Evolutionary conservation across 116 monocot species (phyloP), one percentile per base, ranked within the genome.

Genomic region (Thalassia testudinum): DNA sequence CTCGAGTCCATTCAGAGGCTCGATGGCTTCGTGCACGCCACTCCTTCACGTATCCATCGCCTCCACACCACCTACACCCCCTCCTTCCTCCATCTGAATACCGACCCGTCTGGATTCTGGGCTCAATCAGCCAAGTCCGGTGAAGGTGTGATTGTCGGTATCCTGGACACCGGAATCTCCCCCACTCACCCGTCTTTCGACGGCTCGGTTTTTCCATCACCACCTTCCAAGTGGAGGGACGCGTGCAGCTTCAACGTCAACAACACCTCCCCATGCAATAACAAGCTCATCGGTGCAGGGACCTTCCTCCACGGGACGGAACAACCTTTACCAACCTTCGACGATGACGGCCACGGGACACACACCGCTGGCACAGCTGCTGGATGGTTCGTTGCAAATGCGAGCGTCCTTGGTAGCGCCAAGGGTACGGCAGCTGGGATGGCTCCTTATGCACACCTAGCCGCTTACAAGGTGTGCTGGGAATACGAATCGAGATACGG

Each of bases 1-100:
- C 5, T 62, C 12, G 26, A 49, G 20, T 24, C 49, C 19, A 11
- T 68, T 44, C 18, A 44, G 16, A 14, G 19, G 12, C 54, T 24
- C 19, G 50, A 48, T 3, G 76, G 77, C 0, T 72, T 72, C 43
- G 21, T 81, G 0, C 66, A 45, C 7, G 62, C 76, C 14, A 47
- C 20, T 17, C 63, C 50, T 0, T 50, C 55, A 24, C 12, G 25
- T 11, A 23, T 29, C 7, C 23, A 49, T 13, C 24, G 43, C 0
- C 68, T 68, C 12, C 58, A 40, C 24, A 83, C 83, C 42, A 83
- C 83, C 10, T 44, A 75, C 62, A 72, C 78, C 1, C 83, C 83
- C 1, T 62, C 42, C n/a, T 83, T 74, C 62, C 42, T 79, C 14
- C 63, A 66, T 12, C 54, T 79, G 21, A 37, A 43, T 60, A 26